These are phyloP conservation scores for Russula earlei DNA, from an alignment of 768 basidiomycete genomes.

Conservation along the genomic window DNA sequence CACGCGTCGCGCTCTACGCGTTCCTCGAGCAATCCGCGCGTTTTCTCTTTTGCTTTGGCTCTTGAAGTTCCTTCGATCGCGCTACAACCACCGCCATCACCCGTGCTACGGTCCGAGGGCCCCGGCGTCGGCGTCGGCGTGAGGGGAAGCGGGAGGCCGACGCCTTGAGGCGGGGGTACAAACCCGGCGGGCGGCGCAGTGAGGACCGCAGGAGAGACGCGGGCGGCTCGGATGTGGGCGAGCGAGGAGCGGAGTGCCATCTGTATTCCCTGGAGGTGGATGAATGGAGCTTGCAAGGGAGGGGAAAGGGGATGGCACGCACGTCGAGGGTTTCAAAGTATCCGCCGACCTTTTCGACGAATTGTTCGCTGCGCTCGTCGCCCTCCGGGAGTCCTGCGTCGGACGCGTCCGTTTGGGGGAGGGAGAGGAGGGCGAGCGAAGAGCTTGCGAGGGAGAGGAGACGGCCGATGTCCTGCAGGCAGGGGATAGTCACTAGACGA, in stretches of 20 bases:
- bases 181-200: conserved; percentile 66
- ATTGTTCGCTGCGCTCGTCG: conserved; percentile 77
- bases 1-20: conserved; percentile 69
- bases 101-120: conserved; percentile 21
- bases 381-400: conserved; percentile 66
- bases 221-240: conserved; percentile 71
- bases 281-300: too few species aligned
- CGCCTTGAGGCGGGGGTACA: conserved; percentile 69
- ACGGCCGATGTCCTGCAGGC: conserved; percentile 62
- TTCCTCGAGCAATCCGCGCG: conserved; percentile 67
- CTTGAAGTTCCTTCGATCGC: too few species aligned
- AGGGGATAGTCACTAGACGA: neutral
- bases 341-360: conserved; percentile 76
- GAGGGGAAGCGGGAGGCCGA: conserved; percentile 57
- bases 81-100: neutral
- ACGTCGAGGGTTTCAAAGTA: conserved; percentile 81
- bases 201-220: conserved; percentile 83
- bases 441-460: conserved; percentile 69
- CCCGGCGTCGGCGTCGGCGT: conserved; percentile 23
- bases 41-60: conserved; percentile 23
- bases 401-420: conserved; percentile 72
- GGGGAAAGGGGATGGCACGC: conserved; percentile 16
- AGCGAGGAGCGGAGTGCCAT: conserved; percentile 65
- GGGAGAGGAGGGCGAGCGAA: conserved; percentile 65
- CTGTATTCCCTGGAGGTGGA: conserved; percentile 53